Evolutionary conservation across 1,139 yeast genomes (phyloP).

Genomic region (Pichia inconspicua): DNA sequence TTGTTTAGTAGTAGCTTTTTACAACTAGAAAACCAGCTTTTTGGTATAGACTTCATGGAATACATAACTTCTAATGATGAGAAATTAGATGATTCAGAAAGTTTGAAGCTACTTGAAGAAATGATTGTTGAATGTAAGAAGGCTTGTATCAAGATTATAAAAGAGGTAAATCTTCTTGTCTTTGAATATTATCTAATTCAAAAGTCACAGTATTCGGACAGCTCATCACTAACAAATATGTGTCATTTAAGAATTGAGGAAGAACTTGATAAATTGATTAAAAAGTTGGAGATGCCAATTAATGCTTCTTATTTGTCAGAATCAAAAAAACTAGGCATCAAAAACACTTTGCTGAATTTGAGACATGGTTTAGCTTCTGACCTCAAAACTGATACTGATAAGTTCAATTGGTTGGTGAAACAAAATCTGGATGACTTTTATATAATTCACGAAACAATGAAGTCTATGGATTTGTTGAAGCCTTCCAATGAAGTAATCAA

Average conservation of each 20-base stretch:
- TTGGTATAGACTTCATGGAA: slow-evolving; percentile 20
- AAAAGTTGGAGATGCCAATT: slow-evolving; percentile 9
- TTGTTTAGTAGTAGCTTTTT: slow-evolving; percentile 20
- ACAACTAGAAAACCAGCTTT: slow-evolving; percentile 20
- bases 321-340: slow-evolving; percentile 12
- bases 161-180: slow-evolving; percentile 20
- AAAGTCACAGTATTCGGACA: slow-evolving; percentile 8
- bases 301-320: slow-evolving; percentile 7
- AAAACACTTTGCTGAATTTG: slow-evolving; percentile 12
- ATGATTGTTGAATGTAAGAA: slow-evolving; percentile 20
- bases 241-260: slow-evolving; percentile 19
- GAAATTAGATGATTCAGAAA: slow-evolving; percentile 14
- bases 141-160: slow-evolving; percentile 18
- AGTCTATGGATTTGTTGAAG: slow-evolving; percentile 11
- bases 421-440: slow-evolving; percentile 24
- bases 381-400: slow-evolving; percentile 17
- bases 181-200: slow-evolving; percentile 24
- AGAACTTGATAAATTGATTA: slow-evolving; percentile 15
- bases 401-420: slow-evolving; percentile 18
- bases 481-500: not conserved
- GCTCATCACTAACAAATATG: slow-evolving; percentile 13
- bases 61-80: slow-evolving; percentile 20
- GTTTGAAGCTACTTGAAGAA: slow-evolving; percentile 15
- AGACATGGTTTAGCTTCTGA: slow-evolving; percentile 18
- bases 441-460: slow-evolving; percentile 21